Conservation (phyloP, 139 green algal genomes). For the Astrephomene gubernaculifera region DNA sequence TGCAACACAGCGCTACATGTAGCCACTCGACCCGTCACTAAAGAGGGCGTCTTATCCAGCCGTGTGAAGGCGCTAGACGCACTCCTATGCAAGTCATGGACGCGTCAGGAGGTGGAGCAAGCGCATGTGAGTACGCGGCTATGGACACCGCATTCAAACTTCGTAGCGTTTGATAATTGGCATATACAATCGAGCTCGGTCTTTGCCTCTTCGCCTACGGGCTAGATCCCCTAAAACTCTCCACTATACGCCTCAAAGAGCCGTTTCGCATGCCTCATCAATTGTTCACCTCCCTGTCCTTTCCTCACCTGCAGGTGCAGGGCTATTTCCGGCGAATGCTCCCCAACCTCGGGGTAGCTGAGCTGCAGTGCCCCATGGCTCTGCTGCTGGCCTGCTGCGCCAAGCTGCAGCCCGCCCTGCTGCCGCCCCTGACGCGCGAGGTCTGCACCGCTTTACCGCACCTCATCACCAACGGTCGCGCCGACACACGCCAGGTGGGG, state of each 20-base stretch:
- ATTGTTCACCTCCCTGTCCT: too few species aligned
- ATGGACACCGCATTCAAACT: too few species aligned
- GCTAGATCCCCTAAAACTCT: too few species aligned
- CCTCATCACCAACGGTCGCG: not conserved
- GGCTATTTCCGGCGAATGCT: slow-evolving; percentile 36
- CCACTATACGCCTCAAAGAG: too few species aligned
- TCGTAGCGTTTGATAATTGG: too few species aligned
- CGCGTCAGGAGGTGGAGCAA: slow-evolving; percentile 4
- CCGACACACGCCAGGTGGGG: slow-evolving; percentile 7
- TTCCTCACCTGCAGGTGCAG: not conserved
- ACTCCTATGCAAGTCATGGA: slow-evolving; percentile 7
- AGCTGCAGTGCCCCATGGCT: slow-evolving; percentile 10
- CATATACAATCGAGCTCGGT: too few species aligned
- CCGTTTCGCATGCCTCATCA: too few species aligned
- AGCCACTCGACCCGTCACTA: slow-evolving; percentile 1
- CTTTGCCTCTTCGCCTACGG: too few species aligned
- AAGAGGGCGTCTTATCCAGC: not conserved
- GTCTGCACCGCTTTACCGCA: slow-evolving; percentile 11
- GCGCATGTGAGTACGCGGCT: too few species aligned
- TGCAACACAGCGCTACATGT: not conserved
- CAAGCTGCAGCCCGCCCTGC: slow-evolving; percentile 10
- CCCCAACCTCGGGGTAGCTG: not conserved
- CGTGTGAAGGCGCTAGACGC: not conserved
- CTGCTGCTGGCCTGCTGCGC: slow-evolving; percentile 36
- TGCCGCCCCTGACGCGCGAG: not conserved